phyloP scores from a whole-genome alignment of 768 basidiomycete species.

The Glaciozyma antarctica region DNA sequence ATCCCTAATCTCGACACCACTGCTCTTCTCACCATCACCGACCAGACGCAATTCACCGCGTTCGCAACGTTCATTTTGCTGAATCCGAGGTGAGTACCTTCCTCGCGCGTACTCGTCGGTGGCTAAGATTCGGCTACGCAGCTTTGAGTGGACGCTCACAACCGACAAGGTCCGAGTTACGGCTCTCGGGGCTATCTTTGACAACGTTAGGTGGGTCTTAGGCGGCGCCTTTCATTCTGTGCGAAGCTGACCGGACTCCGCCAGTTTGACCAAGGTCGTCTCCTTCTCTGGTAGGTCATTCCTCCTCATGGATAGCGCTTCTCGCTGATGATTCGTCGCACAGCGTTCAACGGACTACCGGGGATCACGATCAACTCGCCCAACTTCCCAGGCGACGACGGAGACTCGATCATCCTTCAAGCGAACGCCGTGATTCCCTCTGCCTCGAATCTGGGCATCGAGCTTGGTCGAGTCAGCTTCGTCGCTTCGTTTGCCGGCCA shows the following conservation, averaged over 20 bases:
- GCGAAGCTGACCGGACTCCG: slow-evolving; percentile 42
- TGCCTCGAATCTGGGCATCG: slow-evolving; percentile 55
- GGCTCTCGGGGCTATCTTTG: slow-evolving; percentile 59
- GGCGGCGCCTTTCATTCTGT: too few relatives aligned
- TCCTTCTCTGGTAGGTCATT: slow-evolving; percentile 1
- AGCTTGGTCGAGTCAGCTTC: slow-evolving; percentile 55
- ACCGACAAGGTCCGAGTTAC: slow-evolving; percentile 53
- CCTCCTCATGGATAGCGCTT: neutral
- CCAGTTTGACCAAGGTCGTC: slow-evolving; percentile 50
- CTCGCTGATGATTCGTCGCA: slow-evolving; percentile 40
- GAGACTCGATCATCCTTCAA: slow-evolving; percentile 22
- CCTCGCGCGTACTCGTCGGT: too few relatives aligned
- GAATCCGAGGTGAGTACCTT: neutral
- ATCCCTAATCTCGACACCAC: slow-evolving; percentile 55
- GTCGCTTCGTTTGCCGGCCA: slow-evolving; percentile 51
- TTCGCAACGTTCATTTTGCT: slow-evolving; percentile 49
- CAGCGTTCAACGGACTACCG: slow-evolving; percentile 47
- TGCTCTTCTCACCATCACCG: slow-evolving; percentile 51
- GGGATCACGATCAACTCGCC: slow-evolving; percentile 47
- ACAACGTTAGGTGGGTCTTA: slow-evolving; percentile 9
- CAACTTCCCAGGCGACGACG: slow-evolving; percentile 46
- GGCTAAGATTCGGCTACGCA: too few relatives aligned
- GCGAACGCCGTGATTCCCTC: slow-evolving; percentile 22
- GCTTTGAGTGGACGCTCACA: slow-evolving; percentile 41
- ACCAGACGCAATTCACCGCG: slow-evolving; percentile 45